phyloP scores from a whole-genome alignment of 2,329 filamentous ascomycete genomes.

The Paecilomyces formosus region DNA sequence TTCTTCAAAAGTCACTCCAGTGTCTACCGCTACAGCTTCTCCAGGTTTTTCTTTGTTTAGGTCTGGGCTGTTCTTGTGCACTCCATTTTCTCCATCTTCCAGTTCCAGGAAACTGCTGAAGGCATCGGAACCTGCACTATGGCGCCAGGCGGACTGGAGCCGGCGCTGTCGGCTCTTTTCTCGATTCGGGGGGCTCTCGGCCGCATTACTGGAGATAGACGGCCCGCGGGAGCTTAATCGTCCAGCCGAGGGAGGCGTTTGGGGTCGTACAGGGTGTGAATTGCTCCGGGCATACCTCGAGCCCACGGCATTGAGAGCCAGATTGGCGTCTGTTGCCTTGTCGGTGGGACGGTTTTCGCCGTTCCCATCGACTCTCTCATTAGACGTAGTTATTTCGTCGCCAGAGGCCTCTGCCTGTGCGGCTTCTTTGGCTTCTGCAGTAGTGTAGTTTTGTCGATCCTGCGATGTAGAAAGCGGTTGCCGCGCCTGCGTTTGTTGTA shows the following conservation, averaged over 20 bases:
- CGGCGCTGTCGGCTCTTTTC: slow-evolving; percentile 24
- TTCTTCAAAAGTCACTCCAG: slow-evolving; percentile 49
- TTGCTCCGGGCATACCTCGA: slow-evolving; percentile 46
- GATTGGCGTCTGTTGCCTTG: slow-evolving; percentile 15
- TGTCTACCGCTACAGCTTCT: slow-evolving; percentile 25
- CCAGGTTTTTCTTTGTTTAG: slow-evolving; percentile 23
- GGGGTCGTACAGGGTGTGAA: slow-evolving; percentile 42
- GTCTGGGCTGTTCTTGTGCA: slow-evolving; percentile 18
- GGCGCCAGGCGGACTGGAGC: slow-evolving; percentile 29
- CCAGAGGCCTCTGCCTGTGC: slow-evolving; percentile 42
- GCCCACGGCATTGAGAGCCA: slow-evolving; percentile 27
- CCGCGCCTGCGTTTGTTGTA: slow-evolving; percentile 17
- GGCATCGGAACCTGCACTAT: slow-evolving; percentile 33
- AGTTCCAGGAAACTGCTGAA: slow-evolving; percentile 36
- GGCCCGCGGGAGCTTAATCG: slow-evolving; percentile 26
- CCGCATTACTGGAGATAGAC: slow-evolving; percentile 14
- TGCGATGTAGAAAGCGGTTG: slow-evolving; percentile 39
- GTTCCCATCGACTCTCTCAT: slow-evolving; percentile 29
- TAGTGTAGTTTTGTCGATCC: slow-evolving; percentile 61
- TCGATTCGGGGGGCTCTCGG: slow-evolving; percentile 20
- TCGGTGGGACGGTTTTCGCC: slow-evolving; percentile 23
- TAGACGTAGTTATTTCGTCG: slow-evolving; percentile 24
- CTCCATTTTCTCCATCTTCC: slow-evolving; percentile 33
- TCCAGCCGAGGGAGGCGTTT: slow-evolving; percentile 31
- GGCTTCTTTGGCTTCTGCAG: slow-evolving; percentile 57